Base-by-base conservation (phyloP, 352 stramenopile species). In the Phytophthora fragariaefolia region DNA sequence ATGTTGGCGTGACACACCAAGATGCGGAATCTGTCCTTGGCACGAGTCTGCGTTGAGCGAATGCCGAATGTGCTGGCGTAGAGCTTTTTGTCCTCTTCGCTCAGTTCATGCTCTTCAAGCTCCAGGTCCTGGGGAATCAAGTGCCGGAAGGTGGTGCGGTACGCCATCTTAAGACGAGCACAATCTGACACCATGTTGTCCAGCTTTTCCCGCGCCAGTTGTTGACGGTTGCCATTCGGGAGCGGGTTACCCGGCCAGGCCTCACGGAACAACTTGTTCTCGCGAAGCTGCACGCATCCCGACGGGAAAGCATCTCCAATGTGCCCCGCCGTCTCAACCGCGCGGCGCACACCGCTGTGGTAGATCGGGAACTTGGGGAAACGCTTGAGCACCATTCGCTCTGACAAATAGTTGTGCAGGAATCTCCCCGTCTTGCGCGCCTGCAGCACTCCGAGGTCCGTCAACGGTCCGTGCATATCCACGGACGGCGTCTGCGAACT, bases 131-230 rank as follows among this genome's bases (percentile, higher is more conserved):
- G 67, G 9, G 83, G 79, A 64, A 90, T 81, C 49, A 90, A 42
- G 60, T 92, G 83, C 9, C 83, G 81, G 58, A 92, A 92, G 74
- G 74, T 82, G 34, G 74, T 87, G 46, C 83, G 80, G 62, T 87
- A 92, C 27, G 80, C 70, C 56, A 88, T 59, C 43, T 88, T 86
- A 22, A 92, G 64, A 2, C 83, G 79, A 58, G 83, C 80, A 38
- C 76, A 85, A 48, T 92, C 83, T 23, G 81, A 77, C 36, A 88
- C 83, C 79, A 91, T 91, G 65, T 84, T 90, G 64, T 90, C 83
- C 42, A 90, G 63, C 42, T 90, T 90, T 63, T 92, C 81, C 54
- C 80, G 72, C 34, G 80, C 61, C 47, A 92, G 57, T 67, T 85
- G 71, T 76, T 88, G 83, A 28, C 75, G 83, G 66, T 92, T 92